These are phyloP conservation scores for Cardamine chenopodiifolia DNA, from an alignment of 345 rosid species.

Conservation along the genomic window DNA sequence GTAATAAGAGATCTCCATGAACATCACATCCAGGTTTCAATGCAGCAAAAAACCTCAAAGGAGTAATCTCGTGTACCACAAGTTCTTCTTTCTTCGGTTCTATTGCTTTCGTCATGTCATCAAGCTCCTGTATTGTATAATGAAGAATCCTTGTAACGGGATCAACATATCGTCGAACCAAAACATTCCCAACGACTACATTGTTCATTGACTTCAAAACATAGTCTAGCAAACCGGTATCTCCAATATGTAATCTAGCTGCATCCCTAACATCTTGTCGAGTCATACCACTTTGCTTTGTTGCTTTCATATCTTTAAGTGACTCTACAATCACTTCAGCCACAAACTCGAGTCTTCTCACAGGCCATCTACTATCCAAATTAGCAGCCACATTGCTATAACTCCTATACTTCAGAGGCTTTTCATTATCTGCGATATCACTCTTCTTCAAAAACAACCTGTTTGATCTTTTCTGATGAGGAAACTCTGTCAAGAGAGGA, in stretches of 20 bases:
- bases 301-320: slow-evolving; percentile 55
- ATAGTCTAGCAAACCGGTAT: slow-evolving; percentile 82
- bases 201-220: slow-evolving; percentile 85
- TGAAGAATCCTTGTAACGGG: slow-evolving; percentile 65
- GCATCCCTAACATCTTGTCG: slow-evolving; percentile 90
- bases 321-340: slow-evolving; percentile 78
- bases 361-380: slow-evolving; percentile 82
- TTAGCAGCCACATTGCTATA: slow-evolving; percentile 54
- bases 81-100: slow-evolving; percentile 30
- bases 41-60: slow-evolving; percentile 16
- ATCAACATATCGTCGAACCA: slow-evolving; percentile 65
- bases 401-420: slow-evolving; percentile 44
- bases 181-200: slow-evolving; percentile 57
- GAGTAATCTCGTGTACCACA: slow-evolving; percentile 23
- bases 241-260: slow-evolving; percentile 89
- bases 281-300: slow-evolving; percentile 63
- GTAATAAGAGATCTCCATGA: slow-evolving; percentile 53
- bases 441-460: slow-evolving; percentile 43
- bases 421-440: slow-evolving; percentile 38
- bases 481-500: slow-evolving; percentile 23
- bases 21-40: slow-evolving; percentile 53
- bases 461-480: slow-evolving; percentile 26
- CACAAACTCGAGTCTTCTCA: slow-evolving; percentile 72
- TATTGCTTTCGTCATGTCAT: slow-evolving; percentile 15
- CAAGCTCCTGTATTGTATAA: slow-evolving; percentile 65